These are phyloP conservation scores for Trypethelium eluteriae DNA, from an alignment of 495 filamentous ascomycete species.

Conservation along the genomic window DNA sequence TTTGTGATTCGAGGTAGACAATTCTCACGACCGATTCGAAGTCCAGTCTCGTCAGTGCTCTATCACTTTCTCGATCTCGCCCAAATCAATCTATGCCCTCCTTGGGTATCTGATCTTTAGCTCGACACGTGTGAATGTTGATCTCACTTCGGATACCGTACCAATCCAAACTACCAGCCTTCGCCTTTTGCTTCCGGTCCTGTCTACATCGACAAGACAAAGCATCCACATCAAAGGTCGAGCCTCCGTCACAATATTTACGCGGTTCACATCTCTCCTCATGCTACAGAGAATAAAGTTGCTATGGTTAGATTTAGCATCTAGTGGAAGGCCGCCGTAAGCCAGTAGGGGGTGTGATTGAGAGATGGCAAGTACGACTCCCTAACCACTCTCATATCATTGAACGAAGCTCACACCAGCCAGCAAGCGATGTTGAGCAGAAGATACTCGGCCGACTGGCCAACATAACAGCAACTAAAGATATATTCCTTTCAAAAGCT, in stretches of 20 bases:
- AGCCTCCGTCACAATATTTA: background rate
- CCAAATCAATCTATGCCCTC: background rate
- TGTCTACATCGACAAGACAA: background rate
- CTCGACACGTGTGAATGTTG: background rate
- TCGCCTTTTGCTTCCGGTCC: background rate
- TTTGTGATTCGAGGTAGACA: background rate
- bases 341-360: background rate
- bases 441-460: slow-evolving; percentile 89
- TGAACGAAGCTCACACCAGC: background rate
- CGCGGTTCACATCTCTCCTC: background rate
- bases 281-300: slow-evolving; percentile 2
- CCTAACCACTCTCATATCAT: background rate
- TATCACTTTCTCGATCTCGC: background rate
- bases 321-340: slow-evolving; percentile 13
- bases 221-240: background rate
- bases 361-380: slow-evolving; percentile 8
- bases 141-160: background rate
- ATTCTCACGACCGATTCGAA: slow-evolving; percentile 7
- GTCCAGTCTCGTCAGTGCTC: background rate
- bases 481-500: slow-evolving; percentile 66
- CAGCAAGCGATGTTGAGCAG: slow-evolving; percentile 55
- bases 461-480: slow-evolving; percentile 59
- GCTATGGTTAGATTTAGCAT: slow-evolving; percentile 8
- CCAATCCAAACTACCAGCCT: background rate
- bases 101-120: background rate